A percentile compares a stretch with the other conserved stretches of the same genome.
Evolutionary conservation across 2,329 filamentous ascomycete species (phyloP).

Genomic region (Fusarium agapanthi): DNA sequence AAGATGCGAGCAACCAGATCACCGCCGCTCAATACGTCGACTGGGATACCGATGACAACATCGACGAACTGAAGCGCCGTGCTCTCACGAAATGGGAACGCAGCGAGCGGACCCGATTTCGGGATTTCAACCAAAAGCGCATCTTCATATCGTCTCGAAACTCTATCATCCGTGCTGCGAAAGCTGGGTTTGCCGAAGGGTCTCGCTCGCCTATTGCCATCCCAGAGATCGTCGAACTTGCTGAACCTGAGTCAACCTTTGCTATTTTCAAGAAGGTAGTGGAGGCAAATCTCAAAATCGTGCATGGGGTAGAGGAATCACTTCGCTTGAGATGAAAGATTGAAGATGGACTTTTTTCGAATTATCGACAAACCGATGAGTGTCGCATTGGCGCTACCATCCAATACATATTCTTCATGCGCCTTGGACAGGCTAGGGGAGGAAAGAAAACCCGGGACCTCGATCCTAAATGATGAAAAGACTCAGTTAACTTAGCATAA

Average conservation of each 20-base stretch:
- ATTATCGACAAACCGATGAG: neutral
- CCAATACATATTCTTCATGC: no score
- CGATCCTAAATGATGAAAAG: neutral
- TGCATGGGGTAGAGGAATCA: no score
- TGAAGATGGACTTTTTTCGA: no score
- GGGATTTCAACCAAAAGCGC: neutral
- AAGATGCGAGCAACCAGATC: neutral
- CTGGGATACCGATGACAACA: neutral
- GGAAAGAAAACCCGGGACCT: neutral
- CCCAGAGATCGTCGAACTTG: neutral
- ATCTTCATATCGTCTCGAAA: neutral
- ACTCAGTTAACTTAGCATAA: neutral
- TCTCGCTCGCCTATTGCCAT: accelerated
- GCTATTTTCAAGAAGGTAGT: neutral
- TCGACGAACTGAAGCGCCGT: neutral
- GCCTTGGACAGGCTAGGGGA: neutral
- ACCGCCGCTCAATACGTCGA: neutral
- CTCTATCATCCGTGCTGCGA: neutral
- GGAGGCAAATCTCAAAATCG: neutral
- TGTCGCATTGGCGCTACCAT: neutral
- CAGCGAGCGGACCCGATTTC: neutral
- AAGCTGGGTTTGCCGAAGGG: neutral
- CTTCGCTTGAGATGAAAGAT: no score
- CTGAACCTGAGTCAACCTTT: neutral
- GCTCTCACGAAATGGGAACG: neutral